Evolutionary conservation across 2,329 filamentous ascomycete species (phyloP).

Genomic region (Neoarthrinium moseri): DNA sequence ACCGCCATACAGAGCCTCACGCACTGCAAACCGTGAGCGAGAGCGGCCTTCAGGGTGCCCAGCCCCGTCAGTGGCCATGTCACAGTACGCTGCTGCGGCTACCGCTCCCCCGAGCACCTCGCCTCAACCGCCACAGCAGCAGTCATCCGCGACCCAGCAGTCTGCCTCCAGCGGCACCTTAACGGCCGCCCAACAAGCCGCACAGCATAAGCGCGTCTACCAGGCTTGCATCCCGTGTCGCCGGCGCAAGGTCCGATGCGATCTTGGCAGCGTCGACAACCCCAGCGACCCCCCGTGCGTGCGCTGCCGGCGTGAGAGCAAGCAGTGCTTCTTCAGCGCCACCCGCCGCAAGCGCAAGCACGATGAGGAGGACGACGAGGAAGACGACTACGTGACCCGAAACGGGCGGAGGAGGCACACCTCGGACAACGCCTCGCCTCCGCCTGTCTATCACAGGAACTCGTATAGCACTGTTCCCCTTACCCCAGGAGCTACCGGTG

Average conservation of each 20-base stretch:
- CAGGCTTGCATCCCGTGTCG: conserved; percentile 64
- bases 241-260: conserved; percentile 61
- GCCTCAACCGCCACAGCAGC: conserved; percentile 13
- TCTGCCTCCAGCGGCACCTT: neutral
- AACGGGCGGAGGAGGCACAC: conserved; percentile 71
- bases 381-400: conserved; percentile 70
- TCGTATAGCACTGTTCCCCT: conserved; percentile 57
- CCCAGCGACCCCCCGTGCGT: conserved; percentile 92
- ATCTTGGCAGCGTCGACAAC: conserved; percentile 79
- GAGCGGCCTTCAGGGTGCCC: conserved; percentile 3
- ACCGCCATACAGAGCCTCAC: conserved; percentile 1
- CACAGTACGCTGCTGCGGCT: conserved; percentile 7
- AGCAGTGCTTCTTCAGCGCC: conserved; percentile 95
- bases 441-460: conserved; percentile 41
- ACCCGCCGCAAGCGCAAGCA: conserved; percentile 89
- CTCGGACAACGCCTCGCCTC: conserved; percentile 43
- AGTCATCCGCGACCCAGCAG: conserved; percentile 4
- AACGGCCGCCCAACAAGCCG: conserved; percentile 8
- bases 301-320: conserved; percentile 89
- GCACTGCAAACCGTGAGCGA: neutral
- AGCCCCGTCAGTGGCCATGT: conserved; percentile 11
- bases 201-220: conserved; percentile 61
- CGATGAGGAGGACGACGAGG: conserved; percentile 57
- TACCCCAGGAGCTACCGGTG: conserved; percentile 65
- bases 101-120: neutral